Evolutionary conservation across 2,329 filamentous ascomycete species (phyloP).

Genomic region (Pseudogymnoascus sp.): DNA sequence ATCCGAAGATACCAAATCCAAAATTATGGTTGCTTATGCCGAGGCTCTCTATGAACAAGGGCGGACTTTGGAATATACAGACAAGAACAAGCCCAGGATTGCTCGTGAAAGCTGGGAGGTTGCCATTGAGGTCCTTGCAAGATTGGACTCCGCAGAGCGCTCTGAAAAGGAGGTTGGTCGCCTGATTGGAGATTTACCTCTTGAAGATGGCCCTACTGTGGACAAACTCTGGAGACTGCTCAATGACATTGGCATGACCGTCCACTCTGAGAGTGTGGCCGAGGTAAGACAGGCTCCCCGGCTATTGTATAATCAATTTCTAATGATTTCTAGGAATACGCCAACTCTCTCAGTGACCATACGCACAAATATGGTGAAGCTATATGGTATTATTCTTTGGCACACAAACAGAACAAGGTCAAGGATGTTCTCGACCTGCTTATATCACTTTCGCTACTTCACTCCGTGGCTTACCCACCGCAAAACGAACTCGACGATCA

Average conservation of each 20-base stretch:
- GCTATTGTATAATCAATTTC: slow-evolving; percentile 8
- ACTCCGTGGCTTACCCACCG: slow-evolving; percentile 73
- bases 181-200: slow-evolving; percentile 61
- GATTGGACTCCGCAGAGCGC: slow-evolving; percentile 64
- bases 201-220: slow-evolving; percentile 62
- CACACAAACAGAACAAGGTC: slow-evolving; percentile 69
- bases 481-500: slow-evolving; percentile 63
- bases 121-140: slow-evolving; percentile 71
- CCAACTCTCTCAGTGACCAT: slow-evolving; percentile 63
- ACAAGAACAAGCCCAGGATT: slow-evolving; percentile 17
- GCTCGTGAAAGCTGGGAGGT: slow-evolving; percentile 77
- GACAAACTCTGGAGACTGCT: slow-evolving; percentile 77
- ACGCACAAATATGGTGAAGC: slow-evolving; percentile 77
- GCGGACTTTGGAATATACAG: slow-evolving; percentile 27
- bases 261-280: slow-evolving; percentile 71
- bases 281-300: slow-evolving; percentile 50
- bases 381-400: slow-evolving; percentile 83
- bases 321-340: slow-evolving; percentile 61
- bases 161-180: slow-evolving; percentile 68
- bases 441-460: slow-evolving; percentile 77
- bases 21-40: slow-evolving; percentile 69
- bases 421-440: slow-evolving; percentile 79
- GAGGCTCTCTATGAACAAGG: slow-evolving; percentile 51
- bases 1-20: slow-evolving; percentile 64
- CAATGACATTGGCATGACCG: slow-evolving; percentile 66